A percentile compares a stretch with the other conserved stretches of the same genome.
phyloP scores from a whole-genome alignment of 139 green algal species.

The Chlorella sorokiniana region DNA sequence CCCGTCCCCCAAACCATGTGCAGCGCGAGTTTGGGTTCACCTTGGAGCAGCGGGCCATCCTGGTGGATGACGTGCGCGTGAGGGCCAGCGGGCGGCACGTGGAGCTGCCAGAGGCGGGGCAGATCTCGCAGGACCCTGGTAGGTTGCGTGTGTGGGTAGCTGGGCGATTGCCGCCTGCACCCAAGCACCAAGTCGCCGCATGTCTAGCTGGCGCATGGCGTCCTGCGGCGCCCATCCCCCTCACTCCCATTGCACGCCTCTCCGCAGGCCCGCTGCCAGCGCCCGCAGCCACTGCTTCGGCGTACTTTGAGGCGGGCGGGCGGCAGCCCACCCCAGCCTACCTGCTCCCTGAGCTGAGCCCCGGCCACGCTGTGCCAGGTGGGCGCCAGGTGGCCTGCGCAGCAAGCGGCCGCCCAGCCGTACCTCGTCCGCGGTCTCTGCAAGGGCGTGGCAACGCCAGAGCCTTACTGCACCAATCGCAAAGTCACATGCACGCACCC shows the following conservation, averaged over 20 bases:
- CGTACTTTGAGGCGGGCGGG: conserved; percentile 70
- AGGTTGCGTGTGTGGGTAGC: not conserved
- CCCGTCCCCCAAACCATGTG: not conserved
- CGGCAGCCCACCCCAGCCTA: conserved; percentile 80
- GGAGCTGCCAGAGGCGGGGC: not conserved
- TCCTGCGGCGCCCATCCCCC: no score
- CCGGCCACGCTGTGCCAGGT: conserved; percentile 60
- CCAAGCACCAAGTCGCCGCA: no score
- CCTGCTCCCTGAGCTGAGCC: conserved; percentile 64
- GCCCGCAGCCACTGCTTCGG: conserved; percentile 41
- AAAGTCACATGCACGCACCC: no score
- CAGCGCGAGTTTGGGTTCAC: conserved; percentile 93
- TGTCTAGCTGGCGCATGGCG: not conserved
- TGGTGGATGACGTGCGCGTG: conserved; percentile 92
- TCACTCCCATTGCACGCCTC: not conserved
- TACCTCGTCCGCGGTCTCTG: no score
- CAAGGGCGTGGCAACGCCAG: no score
- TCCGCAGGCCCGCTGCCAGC: conserved; percentile 48
- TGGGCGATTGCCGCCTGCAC: no score
- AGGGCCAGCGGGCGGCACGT: conserved; percentile 25
- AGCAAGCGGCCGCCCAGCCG: not conserved
- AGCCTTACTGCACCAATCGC: no score
- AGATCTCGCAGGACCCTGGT: not conserved
- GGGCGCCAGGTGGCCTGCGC: no score
- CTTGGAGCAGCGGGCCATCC: conserved; percentile 72